Evolutionary conservation across 176 grass and related monocot genomes (phyloP).

Genomic region (Themeda triandra): DNA sequence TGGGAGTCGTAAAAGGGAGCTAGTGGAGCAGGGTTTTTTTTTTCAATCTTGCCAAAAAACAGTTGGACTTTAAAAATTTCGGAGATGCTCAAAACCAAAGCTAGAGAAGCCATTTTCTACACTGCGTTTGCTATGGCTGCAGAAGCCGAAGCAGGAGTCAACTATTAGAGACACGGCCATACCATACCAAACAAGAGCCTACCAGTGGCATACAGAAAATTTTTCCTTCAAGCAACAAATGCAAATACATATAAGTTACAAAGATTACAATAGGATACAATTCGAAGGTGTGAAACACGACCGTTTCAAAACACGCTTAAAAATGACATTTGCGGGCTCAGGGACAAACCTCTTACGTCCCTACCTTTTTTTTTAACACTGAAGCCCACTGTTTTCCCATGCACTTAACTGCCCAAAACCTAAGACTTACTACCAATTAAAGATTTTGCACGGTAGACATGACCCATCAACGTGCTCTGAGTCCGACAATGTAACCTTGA

Average conservation of each 20-base stretch:
- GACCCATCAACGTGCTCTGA: too few relatives aligned
- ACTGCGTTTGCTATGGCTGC: not conserved
- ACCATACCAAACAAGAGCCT: not conserved
- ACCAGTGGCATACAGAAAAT: not conserved
- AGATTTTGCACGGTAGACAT: not conserved
- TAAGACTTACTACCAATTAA: not conserved
- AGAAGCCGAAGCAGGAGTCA: not conserved
- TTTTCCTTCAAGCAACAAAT: not conserved
- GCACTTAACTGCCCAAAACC: not conserved
- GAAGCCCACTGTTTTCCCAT: not conserved
- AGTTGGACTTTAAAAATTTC: too few relatives aligned
- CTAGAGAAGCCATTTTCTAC: not conserved
- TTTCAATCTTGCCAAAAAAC: too few relatives aligned
- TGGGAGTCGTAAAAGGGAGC: too few relatives aligned
- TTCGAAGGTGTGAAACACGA: not conserved
- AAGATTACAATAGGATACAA: not conserved
- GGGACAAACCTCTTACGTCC: not conserved
- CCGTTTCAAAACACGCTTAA: not conserved
- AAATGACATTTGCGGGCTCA: not conserved
- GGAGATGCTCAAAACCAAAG: too few relatives aligned
- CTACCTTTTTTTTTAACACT: not conserved
- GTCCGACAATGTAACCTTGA: not conserved
- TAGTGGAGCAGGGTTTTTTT: too few relatives aligned
- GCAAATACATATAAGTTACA: not conserved
- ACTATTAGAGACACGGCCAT: not conserved